Percentiles rank a stretch among this genome's conserved stretches.
phyloP scores from a whole-genome alignment of 805 yeast genomes.

The Candida vartiovaarae region DNA sequence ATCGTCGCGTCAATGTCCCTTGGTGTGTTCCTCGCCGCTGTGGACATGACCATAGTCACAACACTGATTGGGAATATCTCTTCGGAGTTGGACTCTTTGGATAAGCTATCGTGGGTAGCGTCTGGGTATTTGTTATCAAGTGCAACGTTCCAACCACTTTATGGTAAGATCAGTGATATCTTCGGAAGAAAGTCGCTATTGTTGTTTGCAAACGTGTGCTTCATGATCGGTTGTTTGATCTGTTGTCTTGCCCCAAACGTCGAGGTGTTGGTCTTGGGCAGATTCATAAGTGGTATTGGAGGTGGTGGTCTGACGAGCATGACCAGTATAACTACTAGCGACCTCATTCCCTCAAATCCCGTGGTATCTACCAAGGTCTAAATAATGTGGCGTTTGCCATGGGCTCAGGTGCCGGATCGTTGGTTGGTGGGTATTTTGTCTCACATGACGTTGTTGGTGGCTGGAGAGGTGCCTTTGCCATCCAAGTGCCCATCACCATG shows the following conservation, averaged over 20 bases:
- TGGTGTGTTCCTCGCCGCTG: slow-evolving; percentile 51
- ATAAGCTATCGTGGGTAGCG: slow-evolving; percentile 66
- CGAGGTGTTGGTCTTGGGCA: slow-evolving; percentile 40
- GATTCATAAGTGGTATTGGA: slow-evolving; percentile 79
- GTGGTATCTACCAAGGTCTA: slow-evolving; percentile 81
- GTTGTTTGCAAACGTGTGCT: slow-evolving; percentile 45
- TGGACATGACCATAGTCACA: slow-evolving; percentile 63
- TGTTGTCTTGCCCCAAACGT: slow-evolving; percentile 47
- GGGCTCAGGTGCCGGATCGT: slow-evolving; percentile 72
- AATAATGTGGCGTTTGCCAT: slow-evolving; percentile 69
- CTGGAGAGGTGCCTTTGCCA: slow-evolving; percentile 40
- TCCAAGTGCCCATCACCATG: slow-evolving; percentile 47
- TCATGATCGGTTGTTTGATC: slow-evolving; percentile 49
- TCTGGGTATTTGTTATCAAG: slow-evolving; percentile 62
- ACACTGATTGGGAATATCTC: slow-evolving; percentile 61
- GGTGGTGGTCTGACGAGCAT: slow-evolving; percentile 82
- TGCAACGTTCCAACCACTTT: slow-evolving; percentile 68
- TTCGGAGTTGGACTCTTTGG: slow-evolving; percentile 57
- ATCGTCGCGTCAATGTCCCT: slow-evolving; percentile 37
- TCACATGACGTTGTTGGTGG: slow-evolving; percentile 37
- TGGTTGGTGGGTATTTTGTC: slow-evolving; percentile 47
- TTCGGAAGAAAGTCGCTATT: slow-evolving; percentile 56
- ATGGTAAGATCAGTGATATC: slow-evolving; percentile 65
- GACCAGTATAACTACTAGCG: slow-evolving; percentile 70
- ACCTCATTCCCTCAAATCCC: slow-evolving; percentile 68